Evolutionary conservation across 106 monocot genomes (phyloP).

Genomic region (Phalaenopsis aphrodite): DNA sequence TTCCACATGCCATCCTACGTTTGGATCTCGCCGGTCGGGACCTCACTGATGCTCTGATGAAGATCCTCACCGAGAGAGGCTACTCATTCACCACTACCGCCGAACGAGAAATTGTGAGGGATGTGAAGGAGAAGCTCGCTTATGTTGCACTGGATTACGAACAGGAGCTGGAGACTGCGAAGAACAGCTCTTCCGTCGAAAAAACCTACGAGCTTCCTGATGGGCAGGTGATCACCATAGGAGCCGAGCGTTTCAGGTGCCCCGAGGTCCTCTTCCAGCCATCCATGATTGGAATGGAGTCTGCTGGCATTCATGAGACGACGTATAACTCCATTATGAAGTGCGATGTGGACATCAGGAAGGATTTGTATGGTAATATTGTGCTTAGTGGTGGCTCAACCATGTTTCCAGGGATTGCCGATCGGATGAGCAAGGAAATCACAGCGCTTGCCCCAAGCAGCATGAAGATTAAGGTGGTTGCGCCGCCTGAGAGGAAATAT

Average conservation of each 20-base stretch:
- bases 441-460: constrained; percentile 23
- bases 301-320: constrained; percentile 23
- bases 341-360: constrained; percentile 27
- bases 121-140: constrained; percentile 28
- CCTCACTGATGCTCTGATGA: constrained; percentile 23
- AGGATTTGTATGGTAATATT: constrained; percentile 25
- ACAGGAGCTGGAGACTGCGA: constrained; percentile 25
- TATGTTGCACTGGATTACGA: constrained; percentile 24
- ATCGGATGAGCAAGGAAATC: constrained; percentile 25
- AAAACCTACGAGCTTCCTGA: constrained; percentile 24
- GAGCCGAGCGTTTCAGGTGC: constrained; percentile 23
- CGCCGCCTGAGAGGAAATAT: constrained; percentile 23
- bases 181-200: constrained; percentile 23
- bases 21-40: constrained; percentile 22
- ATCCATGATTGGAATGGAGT: constrained; percentile 26
- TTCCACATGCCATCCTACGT: constrained; percentile 22
- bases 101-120: constrained; percentile 24
- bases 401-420: constrained; percentile 24
- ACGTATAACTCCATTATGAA: constrained; percentile 27
- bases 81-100: constrained; percentile 23
- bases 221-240: constrained; percentile 24
- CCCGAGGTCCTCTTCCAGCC: constrained; percentile 26
- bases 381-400: constrained; percentile 22
- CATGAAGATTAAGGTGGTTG: constrained; percentile 28
- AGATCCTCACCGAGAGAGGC: constrained; percentile 24